Conservation (phyloP, 108 stramenopile genomes). For the Cyclostephanos tholiformis region DNA sequence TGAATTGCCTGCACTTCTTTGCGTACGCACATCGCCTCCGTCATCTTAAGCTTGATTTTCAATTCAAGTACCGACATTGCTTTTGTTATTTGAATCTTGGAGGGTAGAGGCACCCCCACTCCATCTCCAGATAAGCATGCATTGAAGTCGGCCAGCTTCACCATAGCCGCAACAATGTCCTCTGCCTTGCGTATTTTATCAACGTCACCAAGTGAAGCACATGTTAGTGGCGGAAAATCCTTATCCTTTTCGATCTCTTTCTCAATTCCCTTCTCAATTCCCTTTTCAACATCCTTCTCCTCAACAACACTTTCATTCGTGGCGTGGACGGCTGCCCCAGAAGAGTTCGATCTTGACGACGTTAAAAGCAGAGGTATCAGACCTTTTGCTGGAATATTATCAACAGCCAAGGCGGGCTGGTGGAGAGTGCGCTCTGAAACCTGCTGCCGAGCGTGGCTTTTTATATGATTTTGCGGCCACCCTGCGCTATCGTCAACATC, state of each 20-base stretch:
- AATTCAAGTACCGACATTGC: constrained; percentile 44
- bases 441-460: too few relatives aligned
- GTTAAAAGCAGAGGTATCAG: too few relatives aligned
- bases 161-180: constrained; percentile 39
- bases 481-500: too few relatives aligned
- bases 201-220: constrained; percentile 23
- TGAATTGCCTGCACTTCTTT: constrained; percentile 49
- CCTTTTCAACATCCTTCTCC: background rate
- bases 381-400: too few relatives aligned
- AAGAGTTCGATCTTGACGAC: too few relatives aligned
- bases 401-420: too few relatives aligned
- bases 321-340: background rate
- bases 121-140: background rate
- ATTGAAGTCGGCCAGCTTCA: constrained; percentile 21
- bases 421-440: too few relatives aligned
- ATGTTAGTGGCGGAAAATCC: constrained; percentile 29
- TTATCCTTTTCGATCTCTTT: background rate
- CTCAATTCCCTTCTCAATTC: background rate
- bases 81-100: constrained; percentile 48
- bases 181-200: constrained; percentile 48
- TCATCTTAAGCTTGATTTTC: constrained; percentile 48
- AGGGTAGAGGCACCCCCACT: constrained; percentile 33
- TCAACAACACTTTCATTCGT: background rate
- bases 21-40: constrained; percentile 24
- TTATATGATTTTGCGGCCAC: too few relatives aligned